A percentile compares a stretch with the other conserved stretches of the same genome.
Conservation (phyloP, 768 basidiomycete species). For the Chalciporus chontae region DNA sequence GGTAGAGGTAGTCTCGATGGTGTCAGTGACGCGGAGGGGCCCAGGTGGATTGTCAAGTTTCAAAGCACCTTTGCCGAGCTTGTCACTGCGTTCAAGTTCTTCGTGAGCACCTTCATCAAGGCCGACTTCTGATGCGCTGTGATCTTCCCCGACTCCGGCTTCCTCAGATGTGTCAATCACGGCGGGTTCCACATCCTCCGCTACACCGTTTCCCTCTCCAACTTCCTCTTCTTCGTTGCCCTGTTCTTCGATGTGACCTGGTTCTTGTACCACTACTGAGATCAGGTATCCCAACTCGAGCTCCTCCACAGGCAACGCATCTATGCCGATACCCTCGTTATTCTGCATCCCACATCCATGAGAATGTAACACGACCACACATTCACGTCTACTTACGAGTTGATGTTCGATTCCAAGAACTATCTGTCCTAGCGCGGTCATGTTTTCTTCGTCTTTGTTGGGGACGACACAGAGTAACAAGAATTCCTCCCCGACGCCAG, state of each 20-base stretch:
- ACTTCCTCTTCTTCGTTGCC: background rate
- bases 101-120: too few species aligned
- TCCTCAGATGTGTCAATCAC: too few species aligned
- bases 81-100: too few species aligned
- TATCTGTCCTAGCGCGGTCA: background rate
- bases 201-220: background rate
- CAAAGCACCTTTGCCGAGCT: too few species aligned
- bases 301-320: background rate
- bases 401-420: background rate
- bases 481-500: background rate
- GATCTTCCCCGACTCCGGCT: too few species aligned
- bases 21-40: too few species aligned
- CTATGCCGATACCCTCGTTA: conserved; percentile 2
- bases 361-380: background rate
- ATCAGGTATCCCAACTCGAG: conserved; percentile 23
- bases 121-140: too few species aligned
- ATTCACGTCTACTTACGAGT: background rate
- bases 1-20: too few species aligned
- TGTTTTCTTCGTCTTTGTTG: background rate
- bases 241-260: background rate
- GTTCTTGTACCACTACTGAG: background rate
- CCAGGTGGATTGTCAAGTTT: too few species aligned
- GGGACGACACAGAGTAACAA: background rate
- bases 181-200: background rate
- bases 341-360: background rate